A percentile compares a stretch with the other conserved stretches of the same genome.
phyloP scores from a whole-genome alignment of 73 alveolate genomes.

The Symbiodinium pilosum region DNA sequence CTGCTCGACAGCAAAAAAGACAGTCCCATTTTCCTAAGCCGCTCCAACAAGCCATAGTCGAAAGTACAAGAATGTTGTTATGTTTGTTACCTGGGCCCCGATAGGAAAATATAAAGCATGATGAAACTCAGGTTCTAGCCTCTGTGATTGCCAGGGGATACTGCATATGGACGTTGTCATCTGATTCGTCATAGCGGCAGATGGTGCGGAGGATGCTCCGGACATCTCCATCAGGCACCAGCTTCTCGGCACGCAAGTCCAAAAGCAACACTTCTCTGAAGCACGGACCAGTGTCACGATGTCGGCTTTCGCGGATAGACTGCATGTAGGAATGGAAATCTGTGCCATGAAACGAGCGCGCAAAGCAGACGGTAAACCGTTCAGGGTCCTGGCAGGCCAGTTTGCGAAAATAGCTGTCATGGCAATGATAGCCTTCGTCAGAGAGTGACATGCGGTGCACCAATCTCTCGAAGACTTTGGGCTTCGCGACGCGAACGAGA shows the following conservation, averaged over 20 bases:
- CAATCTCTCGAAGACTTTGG: neutral
- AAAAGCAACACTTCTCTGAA: neutral
- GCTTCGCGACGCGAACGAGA: neutral
- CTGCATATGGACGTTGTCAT: neutral
- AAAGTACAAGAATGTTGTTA: neutral
- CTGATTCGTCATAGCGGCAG: neutral
- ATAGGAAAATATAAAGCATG: too few species aligned
- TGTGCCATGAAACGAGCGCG: neutral
- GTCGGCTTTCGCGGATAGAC: neutral
- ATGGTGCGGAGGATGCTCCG: neutral
- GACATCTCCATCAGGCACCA: neutral
- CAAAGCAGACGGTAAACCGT: neutral
- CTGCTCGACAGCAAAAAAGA: too few species aligned
- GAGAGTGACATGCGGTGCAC: neutral
- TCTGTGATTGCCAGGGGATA: neutral
- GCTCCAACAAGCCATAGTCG: neutral
- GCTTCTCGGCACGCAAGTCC: neutral
- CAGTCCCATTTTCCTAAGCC: too few species aligned
- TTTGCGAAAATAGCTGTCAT: neutral
- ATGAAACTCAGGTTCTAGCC: too few species aligned
- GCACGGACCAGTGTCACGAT: neutral
- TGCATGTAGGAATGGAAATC: neutral
- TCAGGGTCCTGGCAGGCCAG: constrained; percentile 1
- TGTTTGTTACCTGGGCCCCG: too few species aligned
- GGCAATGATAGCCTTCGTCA: neutral